Base-by-base conservation (phyloP, 768 basidiomycete genomes). In the Tremella fuciformis region DNA sequence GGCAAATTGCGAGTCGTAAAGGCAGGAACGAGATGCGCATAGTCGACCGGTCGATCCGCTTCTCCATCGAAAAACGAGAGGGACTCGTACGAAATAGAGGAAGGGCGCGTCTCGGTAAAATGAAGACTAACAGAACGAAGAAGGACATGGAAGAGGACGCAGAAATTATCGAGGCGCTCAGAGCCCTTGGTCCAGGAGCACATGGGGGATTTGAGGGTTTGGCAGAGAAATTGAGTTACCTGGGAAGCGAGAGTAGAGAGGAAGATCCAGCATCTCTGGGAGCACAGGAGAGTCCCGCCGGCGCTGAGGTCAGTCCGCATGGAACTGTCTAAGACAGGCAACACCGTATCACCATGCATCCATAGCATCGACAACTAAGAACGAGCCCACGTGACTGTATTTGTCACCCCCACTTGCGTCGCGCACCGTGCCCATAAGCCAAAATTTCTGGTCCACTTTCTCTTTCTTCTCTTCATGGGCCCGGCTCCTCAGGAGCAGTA, bases 171-270 rank as follows among this genome's bases (percentile, higher is more conserved):
- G n/a, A 53, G 18, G 53, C 37, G 26, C 50, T 73, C 18, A 53
- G 58, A 42, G 26, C 21, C n/a, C 62, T 68, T 34, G 61, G 59
- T 34, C 60, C 59, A 40, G 71, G 71, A 8, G 67, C 67, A 46
- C 64, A 65, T 59, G 71, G 71, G 40, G 71, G 71, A 15, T 73
- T 73, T 50, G 62, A 64, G 25, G 63, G 59, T 8, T 25, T 73
- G 25, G 63, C 57, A 22, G 63, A 65, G n/a, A 55, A 56, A 22
- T 34, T 34, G 29, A 34, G 29, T 11, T 11, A 34, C 11, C 29
- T 34, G 11, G 29, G 11, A 11, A 34, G 29, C 11, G 29, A 34
- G 29, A 34, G 11, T 11, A 34, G 29, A 4, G 11, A 34, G 6
- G 29, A 34, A 34, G 29, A 4, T 11, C 11, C 29, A 34, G n/a